Evolutionary conservation across 148 eudicot species (phyloP).

Genomic region (Linanthus parryae): DNA sequence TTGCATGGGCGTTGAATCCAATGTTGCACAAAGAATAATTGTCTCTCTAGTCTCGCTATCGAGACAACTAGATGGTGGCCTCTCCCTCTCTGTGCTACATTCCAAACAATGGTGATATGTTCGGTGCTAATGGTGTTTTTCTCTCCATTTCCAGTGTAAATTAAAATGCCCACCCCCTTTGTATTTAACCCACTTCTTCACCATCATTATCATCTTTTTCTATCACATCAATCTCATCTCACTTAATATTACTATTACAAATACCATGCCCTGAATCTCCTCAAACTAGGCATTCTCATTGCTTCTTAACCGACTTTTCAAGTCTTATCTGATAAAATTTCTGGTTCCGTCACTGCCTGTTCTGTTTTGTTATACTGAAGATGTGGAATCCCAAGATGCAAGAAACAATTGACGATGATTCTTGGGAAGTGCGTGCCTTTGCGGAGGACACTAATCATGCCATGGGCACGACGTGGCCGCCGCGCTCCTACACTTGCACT

Average conservation of each 20-base stretch:
- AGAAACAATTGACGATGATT: background rate
- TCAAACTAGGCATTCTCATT: background rate
- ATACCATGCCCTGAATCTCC: constrained; percentile 6
- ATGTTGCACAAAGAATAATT: too few relatives aligned
- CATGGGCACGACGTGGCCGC: constrained; percentile 13
- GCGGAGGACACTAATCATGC: constrained; percentile 9
- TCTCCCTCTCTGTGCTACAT: constrained; percentile 2
- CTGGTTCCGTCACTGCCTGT: constrained; percentile 2
- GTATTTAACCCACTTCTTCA: constrained; percentile 7
- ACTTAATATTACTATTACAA: background rate
- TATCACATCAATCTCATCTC: constrained; percentile 1
- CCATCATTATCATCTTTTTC: background rate
- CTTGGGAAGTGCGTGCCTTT: constrained; percentile 9
- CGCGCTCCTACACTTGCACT: constrained; percentile 7
- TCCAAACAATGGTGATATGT: constrained; percentile 8
- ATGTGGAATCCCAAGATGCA: constrained; percentile 7
- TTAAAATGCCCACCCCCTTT: constrained; percentile 2
- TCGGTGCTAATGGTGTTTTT: constrained; percentile 4
- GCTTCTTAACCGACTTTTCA: too few relatives aligned
- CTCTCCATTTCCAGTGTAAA: constrained; percentile 8
- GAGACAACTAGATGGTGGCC: too few relatives aligned
- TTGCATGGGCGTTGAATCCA: too few relatives aligned
- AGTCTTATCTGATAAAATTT: too few relatives aligned
- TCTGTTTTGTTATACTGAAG: too few relatives aligned
- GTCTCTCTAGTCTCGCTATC: too few relatives aligned